These are phyloP conservation scores for Volvariella surrecta DNA, from an alignment of 1,284 basidiomycete genomes.

Conservation along the genomic window DNA sequence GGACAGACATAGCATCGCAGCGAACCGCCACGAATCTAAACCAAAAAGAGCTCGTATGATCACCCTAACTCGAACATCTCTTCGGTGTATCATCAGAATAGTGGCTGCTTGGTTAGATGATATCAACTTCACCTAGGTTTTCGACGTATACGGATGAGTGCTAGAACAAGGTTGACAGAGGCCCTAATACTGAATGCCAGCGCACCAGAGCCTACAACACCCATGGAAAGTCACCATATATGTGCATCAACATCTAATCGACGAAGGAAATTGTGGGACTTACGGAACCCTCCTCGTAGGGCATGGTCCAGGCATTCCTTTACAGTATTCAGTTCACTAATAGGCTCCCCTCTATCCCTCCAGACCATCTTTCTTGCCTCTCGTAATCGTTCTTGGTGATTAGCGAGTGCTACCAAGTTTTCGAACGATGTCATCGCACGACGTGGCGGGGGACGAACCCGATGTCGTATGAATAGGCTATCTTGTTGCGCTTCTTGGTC, in stretches of 20 bases:
- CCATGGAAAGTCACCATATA: not conserved
- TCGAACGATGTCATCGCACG: conserved; percentile 68
- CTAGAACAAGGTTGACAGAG: conserved; percentile 71
- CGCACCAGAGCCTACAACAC: conserved; percentile 60
- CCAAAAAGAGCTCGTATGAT: conserved; percentile 78
- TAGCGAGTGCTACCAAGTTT: conserved; percentile 72
- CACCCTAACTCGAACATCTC: conserved; percentile 47
- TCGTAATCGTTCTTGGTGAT: conserved; percentile 63
- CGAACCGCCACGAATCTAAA: conserved; percentile 72
- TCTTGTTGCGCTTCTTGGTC: too few relatives aligned
- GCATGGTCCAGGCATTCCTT: conserved; percentile 73
- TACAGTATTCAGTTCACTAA: conserved; percentile 57
- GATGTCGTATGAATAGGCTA: too few relatives aligned
- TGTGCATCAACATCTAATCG: conserved; percentile 3
- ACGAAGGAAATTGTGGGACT: conserved; percentile 25
- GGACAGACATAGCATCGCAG: conserved; percentile 71
- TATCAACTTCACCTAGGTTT: conserved; percentile 44
- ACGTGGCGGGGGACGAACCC: conserved; percentile 27
- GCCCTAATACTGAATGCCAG: conserved; percentile 77
- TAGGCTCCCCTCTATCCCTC: conserved; percentile 74
- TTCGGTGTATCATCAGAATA: conserved; percentile 10
- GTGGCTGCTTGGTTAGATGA: not conserved
- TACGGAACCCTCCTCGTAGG: conserved; percentile 65
- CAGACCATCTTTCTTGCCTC: conserved; percentile 76
- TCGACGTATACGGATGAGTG: conserved; percentile 58